Evolutionary conservation across 2,329 filamentous ascomycete genomes (phyloP), one percentile per base, ranked within the genome.

Genomic region (Chlorencoelia australis): DNA sequence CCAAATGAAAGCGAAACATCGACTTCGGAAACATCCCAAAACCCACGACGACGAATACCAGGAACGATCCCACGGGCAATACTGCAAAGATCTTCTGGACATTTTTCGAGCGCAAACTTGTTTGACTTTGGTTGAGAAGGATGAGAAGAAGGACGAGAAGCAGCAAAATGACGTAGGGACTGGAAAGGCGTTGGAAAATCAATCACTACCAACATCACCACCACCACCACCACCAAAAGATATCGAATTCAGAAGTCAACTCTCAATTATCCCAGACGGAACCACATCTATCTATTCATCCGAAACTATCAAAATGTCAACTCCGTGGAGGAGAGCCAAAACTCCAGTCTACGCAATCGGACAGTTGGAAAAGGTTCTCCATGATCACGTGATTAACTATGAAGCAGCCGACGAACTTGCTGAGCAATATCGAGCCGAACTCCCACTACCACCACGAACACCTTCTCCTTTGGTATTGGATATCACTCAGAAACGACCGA

Each of bases 341-440:
- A 54, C 52, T 11, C 52, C 52, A 8, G 47, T 53, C 7, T 46
- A 45, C n/a, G 40, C 37, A 5, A 39, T 55, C 25, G 52, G 52
- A 4, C 52, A 55, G 35, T 40, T 53, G 4, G 52, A 55, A 42
- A 22, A 32, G 33, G 22, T 19, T 30, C 13, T 33, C n/a, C 20
- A n/a, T n/a, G 13, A 31, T 14, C 33, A 35, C 20, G 33, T 30
- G 16, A 22, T 35, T 20, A 14, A 31, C 21, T 20, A 32, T 35
- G 45, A 50, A 26, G 22, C 32, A 9, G 44, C 52, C n/a, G 37
- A 43, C 21, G 18, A 13, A 15, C 37, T 53, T n/a, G 50, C 52
- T 18, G 35, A 46, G 14, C 36, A 49, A 19, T 54, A 54, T 36
- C 43, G 43, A 24, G 39, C 42, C 18, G 15, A 44, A 11, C 17